phyloP scores from a whole-genome alignment of 2,329 filamentous ascomycete species.

The Dactylellina parvicollis region DNA sequence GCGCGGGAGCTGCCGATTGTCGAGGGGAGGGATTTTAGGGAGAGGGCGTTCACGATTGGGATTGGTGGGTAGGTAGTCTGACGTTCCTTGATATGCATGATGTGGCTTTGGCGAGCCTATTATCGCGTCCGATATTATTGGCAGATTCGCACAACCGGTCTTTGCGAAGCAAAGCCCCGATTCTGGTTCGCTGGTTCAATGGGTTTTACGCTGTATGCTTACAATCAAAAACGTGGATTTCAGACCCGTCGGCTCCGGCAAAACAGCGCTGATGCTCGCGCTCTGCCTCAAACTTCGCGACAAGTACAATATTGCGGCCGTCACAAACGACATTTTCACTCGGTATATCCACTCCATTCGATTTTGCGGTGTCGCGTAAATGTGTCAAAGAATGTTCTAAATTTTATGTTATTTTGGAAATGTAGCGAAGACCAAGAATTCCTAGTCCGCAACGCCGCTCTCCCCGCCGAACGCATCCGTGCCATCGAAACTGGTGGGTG shows the following conservation, averaged over 20 bases:
- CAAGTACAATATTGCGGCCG: slow-evolving; percentile 86
- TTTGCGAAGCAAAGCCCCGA: too few relatives aligned
- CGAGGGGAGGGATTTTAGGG: slow-evolving; percentile 85
- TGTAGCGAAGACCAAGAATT: slow-evolving; percentile 92
- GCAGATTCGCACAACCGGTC: too few relatives aligned
- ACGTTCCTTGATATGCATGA: background rate
- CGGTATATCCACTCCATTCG: slow-evolving; percentile 3
- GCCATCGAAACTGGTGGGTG: slow-evolving; percentile 98
- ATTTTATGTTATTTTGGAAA: slow-evolving; percentile 25
- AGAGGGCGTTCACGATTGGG: slow-evolving; percentile 93
- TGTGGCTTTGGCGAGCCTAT: background rate
- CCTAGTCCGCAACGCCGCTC: slow-evolving; percentile 83
- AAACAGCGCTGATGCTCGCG: slow-evolving; percentile 94
- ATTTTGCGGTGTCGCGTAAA: too few relatives aligned
- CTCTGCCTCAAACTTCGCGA: slow-evolving; percentile 85
- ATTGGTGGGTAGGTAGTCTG: slow-evolving; percentile 83
- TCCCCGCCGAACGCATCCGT: slow-evolving; percentile 83
- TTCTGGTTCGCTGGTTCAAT: too few relatives aligned
- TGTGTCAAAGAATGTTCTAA: too few relatives aligned
- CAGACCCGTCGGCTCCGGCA: slow-evolving; percentile 94
- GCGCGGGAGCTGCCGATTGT: slow-evolving; percentile 93
- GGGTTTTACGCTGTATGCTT: too few relatives aligned
- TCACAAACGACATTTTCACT: slow-evolving; percentile 99
- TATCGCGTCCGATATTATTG: background rate
- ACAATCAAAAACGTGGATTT: background rate